Percentiles rank a stretch among this genome's conserved stretches.
phyloP scores from a whole-genome alignment of 345 rosid species.

The Diplotaxis tenuifolia region DNA sequence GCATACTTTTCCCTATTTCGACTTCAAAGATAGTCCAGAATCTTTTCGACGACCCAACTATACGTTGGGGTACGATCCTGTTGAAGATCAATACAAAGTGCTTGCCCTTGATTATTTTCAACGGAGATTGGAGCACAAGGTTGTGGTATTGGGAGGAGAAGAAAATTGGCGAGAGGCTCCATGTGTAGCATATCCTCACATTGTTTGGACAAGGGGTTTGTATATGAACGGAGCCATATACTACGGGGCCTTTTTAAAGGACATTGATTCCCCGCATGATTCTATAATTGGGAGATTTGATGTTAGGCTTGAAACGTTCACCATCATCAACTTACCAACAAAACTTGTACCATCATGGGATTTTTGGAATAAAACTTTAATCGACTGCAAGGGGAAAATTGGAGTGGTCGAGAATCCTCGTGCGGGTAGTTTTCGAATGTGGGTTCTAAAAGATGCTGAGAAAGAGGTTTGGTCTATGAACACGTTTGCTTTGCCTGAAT shows the following conservation, averaged over 20 bases:
- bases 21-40: not conserved
- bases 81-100: constrained; percentile 7
- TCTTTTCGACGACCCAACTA: not conserved
- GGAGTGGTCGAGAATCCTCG: too few relatives aligned
- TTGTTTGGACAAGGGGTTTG: not conserved
- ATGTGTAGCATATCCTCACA: not conserved
- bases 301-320: too few relatives aligned
- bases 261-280: not conserved
- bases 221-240: constrained; percentile 4
- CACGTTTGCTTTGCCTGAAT: not conserved
- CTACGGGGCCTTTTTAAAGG: not conserved
- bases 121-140: not conserved
- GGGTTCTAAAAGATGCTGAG: constrained; percentile 14
- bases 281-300: not conserved
- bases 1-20: not conserved
- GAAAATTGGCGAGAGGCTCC: too few relatives aligned
- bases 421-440: too few relatives aligned
- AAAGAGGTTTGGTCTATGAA: constrained; percentile 4
- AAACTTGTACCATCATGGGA: too few relatives aligned
- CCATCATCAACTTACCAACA: too few relatives aligned
- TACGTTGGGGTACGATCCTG: not conserved
- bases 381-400: too few relatives aligned
- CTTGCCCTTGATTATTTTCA: not conserved
- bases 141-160: constrained; percentile 3
- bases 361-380: too few relatives aligned